Evolutionary conservation across 768 basidiomycete genomes (phyloP).

Genomic region (Phylloporus scabripes): DNA sequence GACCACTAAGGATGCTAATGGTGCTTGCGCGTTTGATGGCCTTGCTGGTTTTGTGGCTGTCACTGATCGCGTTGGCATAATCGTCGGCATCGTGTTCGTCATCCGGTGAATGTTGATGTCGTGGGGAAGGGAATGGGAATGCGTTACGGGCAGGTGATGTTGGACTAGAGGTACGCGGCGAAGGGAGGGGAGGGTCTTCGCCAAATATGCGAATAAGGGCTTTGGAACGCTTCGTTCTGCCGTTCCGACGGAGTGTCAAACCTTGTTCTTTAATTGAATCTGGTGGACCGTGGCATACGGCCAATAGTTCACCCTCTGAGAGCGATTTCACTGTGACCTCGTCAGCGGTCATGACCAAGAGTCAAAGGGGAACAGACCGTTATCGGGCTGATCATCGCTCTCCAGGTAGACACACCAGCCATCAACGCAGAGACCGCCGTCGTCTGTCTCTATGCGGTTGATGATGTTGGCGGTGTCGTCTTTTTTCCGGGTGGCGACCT

Average conservation of each 20-base stretch:
- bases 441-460: conserved; percentile 60
- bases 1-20: conserved; percentile 87
- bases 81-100: conserved; percentile 38
- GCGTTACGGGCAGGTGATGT: conserved; percentile 26
- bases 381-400: conserved; percentile 45
- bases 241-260: conserved; percentile 61
- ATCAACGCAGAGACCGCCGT: conserved; percentile 75
- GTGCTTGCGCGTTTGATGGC: conserved; percentile 82
- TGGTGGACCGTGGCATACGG: conserved; percentile 76
- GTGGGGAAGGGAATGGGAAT: conserved; percentile 9
- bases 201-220: conserved; percentile 44
- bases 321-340: conserved; percentile 56
- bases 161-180: conserved; percentile 31
- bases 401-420: conserved; percentile 87
- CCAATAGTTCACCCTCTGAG: conserved; percentile 73
- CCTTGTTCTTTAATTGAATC: conserved; percentile 78
- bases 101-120: conserved; percentile 17
- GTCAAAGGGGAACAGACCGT: conserved; percentile 35
- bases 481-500: conserved; percentile 40
- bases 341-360: neutral
- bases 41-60: conserved; percentile 24
- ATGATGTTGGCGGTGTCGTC: conserved; percentile 41
- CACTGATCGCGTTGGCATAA: conserved; percentile 17
- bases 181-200: conserved; percentile 33
- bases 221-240: conserved; percentile 38